Evolutionary conservation across 2,329 filamentous ascomycete species (phyloP).

Genomic region (Apiospora saccharicola): DNA sequence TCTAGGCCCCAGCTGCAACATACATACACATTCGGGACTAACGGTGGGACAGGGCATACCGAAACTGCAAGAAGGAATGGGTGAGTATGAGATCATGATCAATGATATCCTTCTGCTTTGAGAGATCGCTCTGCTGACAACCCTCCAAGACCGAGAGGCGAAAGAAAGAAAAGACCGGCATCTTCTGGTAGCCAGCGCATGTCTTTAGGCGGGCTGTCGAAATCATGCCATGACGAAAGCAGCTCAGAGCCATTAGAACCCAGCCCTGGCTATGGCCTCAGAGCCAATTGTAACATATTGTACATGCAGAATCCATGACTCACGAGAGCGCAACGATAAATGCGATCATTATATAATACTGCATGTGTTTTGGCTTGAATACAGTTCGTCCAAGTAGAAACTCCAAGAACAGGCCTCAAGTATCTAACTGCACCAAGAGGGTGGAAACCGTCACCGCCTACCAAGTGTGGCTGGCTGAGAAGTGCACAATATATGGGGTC

Average conservation of each 20-base stretch:
- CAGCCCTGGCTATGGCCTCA: not conserved
- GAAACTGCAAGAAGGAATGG: conserved; percentile 95
- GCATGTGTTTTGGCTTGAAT: not conserved
- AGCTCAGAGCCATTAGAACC: not conserved
- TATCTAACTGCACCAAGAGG: not conserved
- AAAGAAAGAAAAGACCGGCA: conserved; percentile 40
- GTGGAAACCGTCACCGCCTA: conserved; percentile 23
- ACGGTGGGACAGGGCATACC: conserved; percentile 73
- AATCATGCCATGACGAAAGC: not conserved
- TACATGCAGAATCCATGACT: conserved; percentile 1
- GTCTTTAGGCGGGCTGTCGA: not conserved
- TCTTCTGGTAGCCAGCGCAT: conserved; percentile 30
- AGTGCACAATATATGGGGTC: conserved; percentile 23
- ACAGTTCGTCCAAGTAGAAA: not conserved
- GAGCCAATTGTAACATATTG: not conserved
- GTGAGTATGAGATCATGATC: conserved; percentile 56
- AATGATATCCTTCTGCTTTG: not conserved
- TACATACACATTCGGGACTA: conserved; percentile 20
- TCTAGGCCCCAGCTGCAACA: conserved; percentile 6
- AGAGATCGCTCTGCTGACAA: conserved; percentile 7
- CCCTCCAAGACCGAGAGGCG: conserved; percentile 42
- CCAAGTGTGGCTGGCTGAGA: not conserved
- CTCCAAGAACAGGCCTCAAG: not conserved
- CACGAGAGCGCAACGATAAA: not conserved
- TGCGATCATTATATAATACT: not conserved